Conservation (phyloP, 2,329 filamentous ascomycete species). For the Arthrobotrys pseudoclavata region DNA sequence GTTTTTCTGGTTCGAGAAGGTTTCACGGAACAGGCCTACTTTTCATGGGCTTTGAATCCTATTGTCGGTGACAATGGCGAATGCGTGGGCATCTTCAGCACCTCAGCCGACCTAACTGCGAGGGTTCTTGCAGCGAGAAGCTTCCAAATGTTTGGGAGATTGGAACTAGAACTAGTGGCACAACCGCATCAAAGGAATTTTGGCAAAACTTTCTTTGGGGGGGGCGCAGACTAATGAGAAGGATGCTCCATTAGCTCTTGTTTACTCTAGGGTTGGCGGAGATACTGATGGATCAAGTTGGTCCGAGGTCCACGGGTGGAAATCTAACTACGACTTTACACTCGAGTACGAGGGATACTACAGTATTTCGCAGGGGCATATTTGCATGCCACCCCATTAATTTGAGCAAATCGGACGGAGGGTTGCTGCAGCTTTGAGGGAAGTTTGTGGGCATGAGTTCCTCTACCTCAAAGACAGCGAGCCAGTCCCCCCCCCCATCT, state of each 20-base stretch:
- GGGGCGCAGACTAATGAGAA: conserved; percentile 44
- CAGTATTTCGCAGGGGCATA: conserved; percentile 37
- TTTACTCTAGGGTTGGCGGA: conserved; percentile 69
- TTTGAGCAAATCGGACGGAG: conserved; percentile 43
- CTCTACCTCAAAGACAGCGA: conserved; percentile 28
- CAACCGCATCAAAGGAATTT: conserved; percentile 55
- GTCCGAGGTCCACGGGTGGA: conserved; percentile 16
- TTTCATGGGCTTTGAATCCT: conserved; percentile 61
- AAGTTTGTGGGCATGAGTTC: conserved; percentile 37
- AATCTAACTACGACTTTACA: conserved; percentile 27
- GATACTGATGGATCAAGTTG: conserved; percentile 72
- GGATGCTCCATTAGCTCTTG: conserved; percentile 40
- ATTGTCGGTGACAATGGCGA: conserved; percentile 56
- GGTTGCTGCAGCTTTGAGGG: conserved; percentile 45
- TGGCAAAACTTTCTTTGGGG: conserved; percentile 60
- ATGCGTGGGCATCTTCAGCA: conserved; percentile 57
- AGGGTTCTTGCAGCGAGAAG: conserved; percentile 61
- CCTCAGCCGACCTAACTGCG: conserved; percentile 61
- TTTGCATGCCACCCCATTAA: conserved; percentile 38
- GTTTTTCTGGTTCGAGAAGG: conserved; percentile 79
- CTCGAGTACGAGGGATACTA: conserved; percentile 47
- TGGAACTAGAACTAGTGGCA: conserved; percentile 72
- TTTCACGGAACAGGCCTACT: conserved; percentile 61
- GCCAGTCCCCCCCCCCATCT: conserved; percentile 34
- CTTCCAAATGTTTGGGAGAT: conserved; percentile 62